These are phyloP conservation scores for Nigrospora osmanthi DNA, from an alignment of 2,329 filamentous ascomycete species.

Conservation along the genomic window DNA sequence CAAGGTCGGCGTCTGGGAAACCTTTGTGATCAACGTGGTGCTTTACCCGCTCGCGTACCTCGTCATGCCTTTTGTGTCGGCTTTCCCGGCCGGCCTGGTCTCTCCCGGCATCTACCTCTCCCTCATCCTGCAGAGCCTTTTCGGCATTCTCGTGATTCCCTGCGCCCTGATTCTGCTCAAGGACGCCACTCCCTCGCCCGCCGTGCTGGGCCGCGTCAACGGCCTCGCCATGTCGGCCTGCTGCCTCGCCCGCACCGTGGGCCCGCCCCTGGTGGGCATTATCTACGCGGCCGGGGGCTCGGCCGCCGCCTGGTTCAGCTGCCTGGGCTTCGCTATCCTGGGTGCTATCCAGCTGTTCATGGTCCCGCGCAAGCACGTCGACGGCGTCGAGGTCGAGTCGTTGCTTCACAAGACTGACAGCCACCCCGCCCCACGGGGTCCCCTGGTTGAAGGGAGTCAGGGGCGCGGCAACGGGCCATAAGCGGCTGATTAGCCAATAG, in stretches of 20 bases:
- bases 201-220: conserved; percentile 62
- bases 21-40: conserved; percentile 57
- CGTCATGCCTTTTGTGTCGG: conserved; percentile 59
- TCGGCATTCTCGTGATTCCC: conserved; percentile 61
- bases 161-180: conserved; percentile 65
- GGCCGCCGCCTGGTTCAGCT: conserved; percentile 32
- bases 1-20: conserved; percentile 57
- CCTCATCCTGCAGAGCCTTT: conserved; percentile 56
- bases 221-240: conserved; percentile 64
- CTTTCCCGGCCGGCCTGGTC: conserved; percentile 43
- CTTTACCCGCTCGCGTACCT: conserved; percentile 62
- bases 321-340: conserved; percentile 17
- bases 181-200: conserved; percentile 57
- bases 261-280: conserved; percentile 59
- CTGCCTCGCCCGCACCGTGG: conserved; percentile 62
- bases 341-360: conserved; percentile 21
- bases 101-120: conserved; percentile 59
- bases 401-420: too few relatives aligned
- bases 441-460: too few relatives aligned
- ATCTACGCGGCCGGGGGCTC: conserved; percentile 55
- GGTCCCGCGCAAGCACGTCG: conserved; percentile 19
- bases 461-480: too few relatives aligned
- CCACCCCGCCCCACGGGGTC: too few relatives aligned
- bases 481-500: too few relatives aligned
- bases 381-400: conserved; percentile 9